These are phyloP conservation scores for Candida boleticola DNA, from an alignment of 805 yeast genomes.

Conservation along the genomic window DNA sequence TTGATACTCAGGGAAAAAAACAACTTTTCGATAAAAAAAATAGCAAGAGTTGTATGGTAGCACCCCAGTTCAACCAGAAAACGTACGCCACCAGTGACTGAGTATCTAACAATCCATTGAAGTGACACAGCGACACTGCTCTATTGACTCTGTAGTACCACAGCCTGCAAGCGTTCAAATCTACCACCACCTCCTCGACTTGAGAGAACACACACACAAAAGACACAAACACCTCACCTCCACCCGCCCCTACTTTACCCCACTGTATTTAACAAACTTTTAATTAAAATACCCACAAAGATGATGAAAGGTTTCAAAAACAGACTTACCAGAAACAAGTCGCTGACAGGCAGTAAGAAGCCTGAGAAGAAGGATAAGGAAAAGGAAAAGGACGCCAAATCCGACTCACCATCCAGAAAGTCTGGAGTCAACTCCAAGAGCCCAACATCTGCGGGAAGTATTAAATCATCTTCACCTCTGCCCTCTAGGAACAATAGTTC, in stretches of 20 bases:
- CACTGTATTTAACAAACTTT: no score
- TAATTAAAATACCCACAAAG: not conserved
- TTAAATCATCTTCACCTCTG: constrained; percentile 1
- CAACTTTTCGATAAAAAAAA: not conserved
- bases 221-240: not conserved
- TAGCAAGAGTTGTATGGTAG: no score
- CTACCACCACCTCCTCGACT: no score
- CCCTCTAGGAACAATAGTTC: constrained; percentile 7
- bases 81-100: no score
- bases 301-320: constrained; percentile 51
- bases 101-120: no score
- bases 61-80: no score
- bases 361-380: constrained; percentile 35
- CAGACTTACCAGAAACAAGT: constrained; percentile 42
- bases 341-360: constrained; percentile 33
- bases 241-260: no score
- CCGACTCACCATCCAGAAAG: constrained; percentile 6
- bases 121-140: no score
- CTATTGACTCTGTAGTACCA: no score
- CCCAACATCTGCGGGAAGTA: constrained; percentile 11
- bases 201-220: no score
- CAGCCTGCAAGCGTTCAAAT: no score
- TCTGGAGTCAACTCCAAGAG: constrained; percentile 13
- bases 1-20: not conserved
- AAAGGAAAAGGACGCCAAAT: constrained; percentile 13